Base-by-base conservation (phyloP, 169 alveolate genomes). In the Perkinsus marinus region DNA sequence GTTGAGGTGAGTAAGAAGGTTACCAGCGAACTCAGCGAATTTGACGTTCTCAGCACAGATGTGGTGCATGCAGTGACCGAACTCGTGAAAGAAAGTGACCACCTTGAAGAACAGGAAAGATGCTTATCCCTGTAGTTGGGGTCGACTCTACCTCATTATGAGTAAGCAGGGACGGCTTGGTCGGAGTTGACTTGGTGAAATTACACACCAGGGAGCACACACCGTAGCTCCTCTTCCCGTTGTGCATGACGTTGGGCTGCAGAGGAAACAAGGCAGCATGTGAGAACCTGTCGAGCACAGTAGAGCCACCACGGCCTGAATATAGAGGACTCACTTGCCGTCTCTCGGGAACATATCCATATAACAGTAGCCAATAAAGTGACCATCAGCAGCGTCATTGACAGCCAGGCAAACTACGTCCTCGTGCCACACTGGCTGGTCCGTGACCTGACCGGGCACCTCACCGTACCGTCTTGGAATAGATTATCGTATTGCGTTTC, bases 31-130 rank as follows among this genome's bases (percentile, higher is more conserved):
- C 91, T 68, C 79, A 39, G 91, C 93, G 43, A 36, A 43, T 37
- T 68, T 89, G 26, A n/a, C 39, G 79, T 68, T 68, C 91, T 92
- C 93, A 37, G 93, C 90, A 39, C 93, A 92, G 90, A 92, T 39
- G n/a, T 89, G 90, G 46, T 92, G 93, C 93, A 92, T 92, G 91
- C 79, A 68, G 39, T 92, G 93, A n/a, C 93, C 93, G 90, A 92
- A 92, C 47, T 92, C 93, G 41, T 92, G 93, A 57, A 92, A 92
- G 34, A 92, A 92, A 2, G 93, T 92, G 68, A 90, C 93, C 17
- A 92, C 79, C 79, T 57, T n/a, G n/a, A n/a, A n/a, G n/a, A 16
- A 57, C 9, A 5, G 79, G 37, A 57, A 16, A 0, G 79, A 26
- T 10, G 46, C 46, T 6, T n/a, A 10, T 41, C 19, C 3, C 79